These are phyloP conservation scores for Coniochaeta hoffmannii DNA, from an alignment of 2,329 filamentous ascomycete species.

Conservation along the genomic window DNA sequence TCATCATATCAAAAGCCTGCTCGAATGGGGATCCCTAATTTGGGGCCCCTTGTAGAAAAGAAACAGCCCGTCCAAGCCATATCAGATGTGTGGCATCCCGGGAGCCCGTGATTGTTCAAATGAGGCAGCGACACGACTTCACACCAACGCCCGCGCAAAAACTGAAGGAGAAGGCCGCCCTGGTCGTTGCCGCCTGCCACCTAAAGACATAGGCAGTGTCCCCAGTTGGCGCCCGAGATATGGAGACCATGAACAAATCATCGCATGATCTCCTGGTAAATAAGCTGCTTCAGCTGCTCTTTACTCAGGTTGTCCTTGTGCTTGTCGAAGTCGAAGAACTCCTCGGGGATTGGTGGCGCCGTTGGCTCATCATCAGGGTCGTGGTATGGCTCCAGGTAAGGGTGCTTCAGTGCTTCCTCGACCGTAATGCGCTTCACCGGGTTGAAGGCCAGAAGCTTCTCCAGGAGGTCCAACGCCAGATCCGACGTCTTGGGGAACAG, in stretches of 20 bases:
- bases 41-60: not conserved
- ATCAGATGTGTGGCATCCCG: not conserved
- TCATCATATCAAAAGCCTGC: not conserved
- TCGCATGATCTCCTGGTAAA: conserved; percentile 92
- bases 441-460: conserved; percentile 96
- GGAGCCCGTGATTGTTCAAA: not conserved
- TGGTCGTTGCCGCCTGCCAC: too few species aligned
- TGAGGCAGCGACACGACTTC: not conserved
- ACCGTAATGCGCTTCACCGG: conserved; percentile 98
- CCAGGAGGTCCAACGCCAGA: conserved; percentile 82
- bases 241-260: conserved; percentile 19
- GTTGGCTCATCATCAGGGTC: conserved; percentile 98
- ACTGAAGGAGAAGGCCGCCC: too few species aligned
- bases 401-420: conserved; percentile 93
- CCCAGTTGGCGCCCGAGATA: not conserved
- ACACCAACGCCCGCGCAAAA: too few species aligned
- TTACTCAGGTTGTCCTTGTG: conserved; percentile 99
- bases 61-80: not conserved
- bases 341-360: conserved; percentile 91
- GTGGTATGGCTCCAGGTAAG: conserved; percentile 97
- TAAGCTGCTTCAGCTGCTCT: conserved; percentile 94
- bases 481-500: conserved; percentile 99
- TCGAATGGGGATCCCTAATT: not conserved
- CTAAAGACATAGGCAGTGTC: not conserved
- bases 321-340: conserved; percentile 99